Percentiles rank a stretch among this genome's conserved stretches.
These are phyloP conservation scores for Coccomyxa sp. DNA, from an alignment of 139 green algal species.

Conservation along the genomic window DNA sequence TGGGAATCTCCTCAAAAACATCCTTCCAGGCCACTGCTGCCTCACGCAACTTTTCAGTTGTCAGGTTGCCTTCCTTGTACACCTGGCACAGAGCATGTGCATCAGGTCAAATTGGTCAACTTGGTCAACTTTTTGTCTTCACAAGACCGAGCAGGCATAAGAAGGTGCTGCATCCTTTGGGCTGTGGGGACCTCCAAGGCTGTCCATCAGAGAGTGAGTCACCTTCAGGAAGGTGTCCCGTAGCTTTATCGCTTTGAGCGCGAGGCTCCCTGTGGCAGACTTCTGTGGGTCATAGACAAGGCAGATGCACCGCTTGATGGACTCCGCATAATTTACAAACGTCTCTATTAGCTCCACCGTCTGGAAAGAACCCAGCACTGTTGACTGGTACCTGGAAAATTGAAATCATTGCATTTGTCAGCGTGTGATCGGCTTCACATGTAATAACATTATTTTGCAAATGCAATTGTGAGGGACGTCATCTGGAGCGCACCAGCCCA, in stretches of 20 bases:
- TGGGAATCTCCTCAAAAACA: conserved; percentile 94
- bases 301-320: conserved; percentile 93
- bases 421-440: not conserved
- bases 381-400: conserved; percentile 78
- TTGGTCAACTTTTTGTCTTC: not conserved
- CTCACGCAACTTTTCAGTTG: conserved; percentile 63
- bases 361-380: conserved; percentile 71
- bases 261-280: conserved; percentile 26
- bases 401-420: not conserved
- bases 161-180: not conserved
- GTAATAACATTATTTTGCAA: not conserved
- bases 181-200: no score
- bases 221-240: conserved; percentile 84
- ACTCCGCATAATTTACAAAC: conserved; percentile 97
- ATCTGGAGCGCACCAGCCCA: conserved; percentile 77
- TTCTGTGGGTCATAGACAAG: conserved; percentile 85
- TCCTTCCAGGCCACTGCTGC: conserved; percentile 63
- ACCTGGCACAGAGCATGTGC: conserved; percentile 15
- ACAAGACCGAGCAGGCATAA: not conserved
- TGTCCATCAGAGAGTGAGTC: not conserved
- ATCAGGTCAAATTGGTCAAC: not conserved
- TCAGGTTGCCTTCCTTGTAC: conserved; percentile 50
- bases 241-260: conserved; percentile 82
- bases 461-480: not conserved
- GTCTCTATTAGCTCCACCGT: conserved; percentile 96